Evolutionary conservation across 345 rosid genomes (phyloP).

Genomic region (Rhodomyrtus tomentosa): DNA sequence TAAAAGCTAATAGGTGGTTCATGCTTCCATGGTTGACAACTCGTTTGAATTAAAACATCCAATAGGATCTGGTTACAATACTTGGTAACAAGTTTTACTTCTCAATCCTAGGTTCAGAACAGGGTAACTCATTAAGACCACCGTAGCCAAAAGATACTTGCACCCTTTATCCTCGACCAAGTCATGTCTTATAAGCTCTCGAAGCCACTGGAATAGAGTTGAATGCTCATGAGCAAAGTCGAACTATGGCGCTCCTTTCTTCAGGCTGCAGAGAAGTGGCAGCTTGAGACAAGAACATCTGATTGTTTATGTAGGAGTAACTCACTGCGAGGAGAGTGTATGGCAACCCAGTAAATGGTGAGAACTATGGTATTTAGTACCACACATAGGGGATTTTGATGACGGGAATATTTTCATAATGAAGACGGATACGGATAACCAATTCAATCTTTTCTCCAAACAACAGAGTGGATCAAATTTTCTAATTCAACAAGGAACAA

Average conservation of each 20-base stretch:
- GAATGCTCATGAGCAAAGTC: background rate
- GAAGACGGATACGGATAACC: background rate
- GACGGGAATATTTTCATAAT: background rate
- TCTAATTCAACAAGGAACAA: no score
- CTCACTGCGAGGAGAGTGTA: background rate
- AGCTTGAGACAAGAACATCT: background rate
- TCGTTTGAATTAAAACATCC: no score
- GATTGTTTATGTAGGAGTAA: background rate
- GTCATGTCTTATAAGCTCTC: background rate
- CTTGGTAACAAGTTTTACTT: background rate
- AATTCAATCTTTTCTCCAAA: background rate
- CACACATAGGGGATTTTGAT: background rate
- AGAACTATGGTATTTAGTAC: background rate
- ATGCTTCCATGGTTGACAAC: no score
- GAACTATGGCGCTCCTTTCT: background rate
- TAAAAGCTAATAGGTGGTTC: no score
- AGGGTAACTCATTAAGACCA: background rate
- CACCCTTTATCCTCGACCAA: background rate
- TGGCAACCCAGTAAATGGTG: background rate
- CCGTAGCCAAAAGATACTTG: background rate
- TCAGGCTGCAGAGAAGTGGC: background rate
- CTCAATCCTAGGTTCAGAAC: background rate
- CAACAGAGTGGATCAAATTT: no score
- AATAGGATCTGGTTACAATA: no score
- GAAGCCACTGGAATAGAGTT: background rate